Evolutionary conservation across 1,139 yeast genomes (phyloP), one percentile per base, ranked within the genome.

Genomic region (Yamadazyma dushanensis): DNA sequence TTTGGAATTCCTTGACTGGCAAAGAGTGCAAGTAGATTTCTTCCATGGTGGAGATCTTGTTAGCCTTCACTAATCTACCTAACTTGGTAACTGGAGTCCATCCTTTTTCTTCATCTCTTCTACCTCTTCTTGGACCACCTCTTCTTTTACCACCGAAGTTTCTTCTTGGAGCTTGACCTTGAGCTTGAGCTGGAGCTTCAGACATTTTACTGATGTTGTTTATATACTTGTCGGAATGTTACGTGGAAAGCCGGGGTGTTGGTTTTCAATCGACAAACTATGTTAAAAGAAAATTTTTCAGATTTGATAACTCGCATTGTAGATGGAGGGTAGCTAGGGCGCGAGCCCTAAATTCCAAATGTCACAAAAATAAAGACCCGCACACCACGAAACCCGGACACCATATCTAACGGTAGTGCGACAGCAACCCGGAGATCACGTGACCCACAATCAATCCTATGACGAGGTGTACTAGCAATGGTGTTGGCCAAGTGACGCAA

Each of bases 1-100:
- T 86, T 80, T 92, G 97, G 87, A 73, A 89, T 80, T 92, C 99
- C 90, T 94, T 92, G 73, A 92, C 94, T 70, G 98, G 97, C 66
- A 94, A 81, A 66, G 98, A 84, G 92, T 92, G 97, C 71, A 92
- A 80, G 95, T 89, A 92, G 80, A 92, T 88, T 79, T 94, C 96
- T 80, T 92, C 99, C 63, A 94, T 77, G 62, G 95, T 74, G 70
- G 94, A 76, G 76, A 92, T 81, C 85, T 92, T 92, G 74, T 96
- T 96, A 63, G 97, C 96, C 82, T 89, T 89, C 59, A 94, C 98
- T 66, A 92, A 84, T 84, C 99, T 90, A 77, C 98, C 99, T 70
- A 92, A 88, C 83, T 92, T 94, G 92, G 99, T 92, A 70, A 92
- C 98, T 77, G 99, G 99, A 63, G 83, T 84, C 98, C 98, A 92